These are phyloP conservation scores for Ogataea kodamae DNA, from an alignment of 805 yeast genomes.

Conservation along the genomic window DNA sequence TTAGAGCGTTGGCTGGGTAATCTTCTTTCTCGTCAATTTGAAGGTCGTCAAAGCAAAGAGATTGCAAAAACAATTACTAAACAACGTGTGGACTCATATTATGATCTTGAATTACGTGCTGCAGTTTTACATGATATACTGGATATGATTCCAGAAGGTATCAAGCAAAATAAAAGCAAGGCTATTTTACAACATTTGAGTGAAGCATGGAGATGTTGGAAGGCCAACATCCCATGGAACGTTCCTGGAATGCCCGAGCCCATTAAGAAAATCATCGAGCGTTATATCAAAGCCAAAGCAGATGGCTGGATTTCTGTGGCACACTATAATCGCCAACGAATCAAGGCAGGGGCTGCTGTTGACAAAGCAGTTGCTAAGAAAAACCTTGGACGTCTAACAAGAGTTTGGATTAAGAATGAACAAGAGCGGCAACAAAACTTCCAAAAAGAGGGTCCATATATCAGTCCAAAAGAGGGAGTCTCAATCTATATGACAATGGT, in stretches of 20 bases:
- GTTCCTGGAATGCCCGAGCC: constrained; percentile 96
- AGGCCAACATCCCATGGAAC: constrained; percentile 96
- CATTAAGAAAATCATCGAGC: constrained; percentile 76
- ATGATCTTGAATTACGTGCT: constrained; percentile 88
- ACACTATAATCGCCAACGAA: constrained; percentile 85
- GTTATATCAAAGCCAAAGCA: constrained; percentile 92
- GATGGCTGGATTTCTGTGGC: constrained; percentile 96
- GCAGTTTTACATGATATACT: constrained; percentile 93
- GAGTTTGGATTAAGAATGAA: constrained; percentile 89
- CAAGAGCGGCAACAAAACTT: constrained; percentile 82
- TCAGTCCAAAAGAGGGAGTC: constrained; percentile 85
- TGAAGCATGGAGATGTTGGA: constrained; percentile 99
- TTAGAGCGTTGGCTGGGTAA: constrained; percentile 95
- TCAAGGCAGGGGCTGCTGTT: constrained; percentile 83
- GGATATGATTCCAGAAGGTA: constrained; percentile 96
- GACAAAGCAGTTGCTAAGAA: constrained; percentile 94
- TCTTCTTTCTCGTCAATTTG: constrained; percentile 86
- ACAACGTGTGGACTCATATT: constrained; percentile 92
- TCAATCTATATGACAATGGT: constrained; percentile 83
- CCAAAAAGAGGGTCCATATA: constrained; percentile 82
- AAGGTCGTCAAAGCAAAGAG: constrained; percentile 89
- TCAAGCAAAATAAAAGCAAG: constrained; percentile 81
- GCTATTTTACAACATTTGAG: constrained; percentile 89
- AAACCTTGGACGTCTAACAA: constrained; percentile 85
- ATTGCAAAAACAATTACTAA: constrained; percentile 92